phyloP scores from a whole-genome alignment of 1,284 basidiomycete species.

The Ganoderma lucidum region DNA sequence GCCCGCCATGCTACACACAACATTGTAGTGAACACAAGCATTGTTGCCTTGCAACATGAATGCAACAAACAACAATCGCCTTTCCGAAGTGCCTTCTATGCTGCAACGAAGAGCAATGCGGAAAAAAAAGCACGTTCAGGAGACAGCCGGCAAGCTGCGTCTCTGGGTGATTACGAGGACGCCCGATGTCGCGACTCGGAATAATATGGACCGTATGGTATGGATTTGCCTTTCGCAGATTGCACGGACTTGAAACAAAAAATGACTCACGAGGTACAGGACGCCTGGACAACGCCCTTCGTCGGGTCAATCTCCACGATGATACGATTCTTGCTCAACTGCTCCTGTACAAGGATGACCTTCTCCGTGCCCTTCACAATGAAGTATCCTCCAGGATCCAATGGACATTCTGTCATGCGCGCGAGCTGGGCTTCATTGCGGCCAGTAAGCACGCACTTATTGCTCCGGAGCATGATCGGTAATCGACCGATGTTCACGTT shows the following conservation, averaged over 20 bases:
- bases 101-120: not conserved
- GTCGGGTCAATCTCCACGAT: constrained; percentile 95
- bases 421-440: constrained; percentile 86
- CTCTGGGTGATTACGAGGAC: not conserved
- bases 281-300: constrained; percentile 94
- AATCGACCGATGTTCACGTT: constrained; percentile 93
- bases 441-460: constrained; percentile 90
- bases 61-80: not conserved
- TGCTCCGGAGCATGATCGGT: constrained; percentile 97
- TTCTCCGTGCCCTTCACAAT: constrained; percentile 99
- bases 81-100: not conserved
- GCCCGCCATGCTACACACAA: not conserved
- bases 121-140: not conserved
- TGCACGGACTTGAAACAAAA: not conserved
- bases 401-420: constrained; percentile 94
- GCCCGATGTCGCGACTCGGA: not conserved
- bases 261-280: constrained; percentile 89
- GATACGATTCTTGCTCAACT: constrained; percentile 98
- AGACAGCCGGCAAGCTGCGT: not conserved
- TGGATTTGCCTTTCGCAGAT: not conserved
- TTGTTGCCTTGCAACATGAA: not conserved
- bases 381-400: constrained; percentile 99
- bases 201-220: not conserved
- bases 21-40: not conserved
- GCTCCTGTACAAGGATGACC: constrained; percentile 99